Base-by-base conservation (phyloP, 352 stramenopile genomes). In the Sclerospora graminicola region DNA sequence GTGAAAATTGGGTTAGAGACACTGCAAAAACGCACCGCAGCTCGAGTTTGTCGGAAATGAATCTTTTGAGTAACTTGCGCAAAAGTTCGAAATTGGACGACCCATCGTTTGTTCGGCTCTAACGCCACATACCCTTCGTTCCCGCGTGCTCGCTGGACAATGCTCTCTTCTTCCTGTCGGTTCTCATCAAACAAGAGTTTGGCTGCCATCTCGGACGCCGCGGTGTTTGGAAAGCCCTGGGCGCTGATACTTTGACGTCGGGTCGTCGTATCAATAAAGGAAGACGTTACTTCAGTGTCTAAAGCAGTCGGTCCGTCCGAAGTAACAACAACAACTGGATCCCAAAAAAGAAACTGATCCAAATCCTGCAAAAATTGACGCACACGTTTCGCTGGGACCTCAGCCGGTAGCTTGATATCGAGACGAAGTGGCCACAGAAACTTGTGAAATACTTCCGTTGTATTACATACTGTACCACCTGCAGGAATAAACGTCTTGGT, bases 401-500 rank as follows among this genome's bases (percentile, higher is more conserved):
- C 14, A 9, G 64, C 33, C n/a, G 71, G 59, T 6, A 84, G 37
- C 18, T 45, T 56, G 4, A 87, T 60, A 35, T 77, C 60, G 8
- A 87, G 54, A 16, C 54, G 45, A 35, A 87, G 57, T 23, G 70
- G 67, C 62, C 71, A 76, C 13, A 81, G 45, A 32, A 70, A 67
- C 11, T 51, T 55, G 42, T 82, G 61, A 46, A 64, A 79, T 14
- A 84, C 58, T 8, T 73, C 51, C 0, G 71, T 87, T 0, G 63
- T 72, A 32, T 63, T 58, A 18, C 63, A 75, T 28, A 73, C 61
- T 14, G 70, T 74, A 7, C 63, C 61, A 6, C 69, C 66, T 4
- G 75, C 75, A n/a, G 75, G 75, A 14, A 87, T 67, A 30, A 73
- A 87, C 0, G 69, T 81, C 50, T 69, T 78, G 16, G 71, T 71